A percentile compares a stretch with the other conserved stretches of the same genome.
Evolutionary conservation across 2,329 filamentous ascomycete species (phyloP).

Genomic region (Calonectria naviculata): DNA sequence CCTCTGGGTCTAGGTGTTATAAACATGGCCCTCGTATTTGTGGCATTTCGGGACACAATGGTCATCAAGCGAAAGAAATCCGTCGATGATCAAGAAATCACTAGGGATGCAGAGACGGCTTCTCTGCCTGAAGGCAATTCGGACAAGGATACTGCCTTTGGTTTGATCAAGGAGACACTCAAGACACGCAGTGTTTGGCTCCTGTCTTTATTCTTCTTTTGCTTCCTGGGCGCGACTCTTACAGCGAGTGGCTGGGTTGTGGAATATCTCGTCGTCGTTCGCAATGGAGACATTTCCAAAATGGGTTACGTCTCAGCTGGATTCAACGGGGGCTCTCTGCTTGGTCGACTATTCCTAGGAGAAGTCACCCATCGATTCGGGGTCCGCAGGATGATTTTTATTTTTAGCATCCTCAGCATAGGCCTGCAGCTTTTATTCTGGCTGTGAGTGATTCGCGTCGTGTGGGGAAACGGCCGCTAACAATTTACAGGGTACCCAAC

Average conservation of each 20-base stretch:
- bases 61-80: constrained; percentile 38
- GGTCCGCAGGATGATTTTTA: constrained; percentile 66
- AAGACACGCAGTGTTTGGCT: constrained; percentile 63
- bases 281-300: constrained; percentile 64
- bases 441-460: constrained; percentile 52
- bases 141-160: constrained; percentile 48
- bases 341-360: constrained; percentile 66
- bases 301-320: constrained; percentile 73
- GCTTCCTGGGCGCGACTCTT: constrained; percentile 66
- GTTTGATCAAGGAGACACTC: constrained; percentile 58
- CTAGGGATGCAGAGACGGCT: constrained; percentile 1
- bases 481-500: constrained; percentile 48
- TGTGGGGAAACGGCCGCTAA: constrained; percentile 3
- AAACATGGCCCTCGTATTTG: constrained; percentile 59
- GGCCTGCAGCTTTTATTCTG: constrained; percentile 70
- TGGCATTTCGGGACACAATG: constrained; percentile 62
- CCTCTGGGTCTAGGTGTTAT: constrained; percentile 62
- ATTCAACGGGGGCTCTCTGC: constrained; percentile 66
- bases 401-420: constrained; percentile 63
- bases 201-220: constrained; percentile 72
- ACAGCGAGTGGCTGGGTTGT: constrained; percentile 73
- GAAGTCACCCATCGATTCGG: constrained; percentile 70
- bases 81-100: background rate
- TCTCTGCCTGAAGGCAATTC: background rate
- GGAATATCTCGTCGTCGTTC: constrained; percentile 71